These are phyloP conservation scores for Ophiorrhiza pumila DNA, from an alignment of 257 asterid genomes.

Conservation along the genomic window DNA sequence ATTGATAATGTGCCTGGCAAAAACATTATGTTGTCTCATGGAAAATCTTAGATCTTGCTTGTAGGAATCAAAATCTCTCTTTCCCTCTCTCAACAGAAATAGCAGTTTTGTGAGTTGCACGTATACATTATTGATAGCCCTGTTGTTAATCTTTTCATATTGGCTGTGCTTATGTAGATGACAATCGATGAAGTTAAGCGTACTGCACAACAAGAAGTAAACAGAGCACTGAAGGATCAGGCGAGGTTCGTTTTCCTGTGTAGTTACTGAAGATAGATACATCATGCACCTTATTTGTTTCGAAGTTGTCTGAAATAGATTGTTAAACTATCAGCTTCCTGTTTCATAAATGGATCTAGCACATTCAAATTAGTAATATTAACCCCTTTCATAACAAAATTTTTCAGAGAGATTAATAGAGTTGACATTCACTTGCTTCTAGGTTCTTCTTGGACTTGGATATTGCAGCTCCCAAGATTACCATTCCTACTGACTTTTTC, in stretches of 20 bases:
- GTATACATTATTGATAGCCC: background rate
- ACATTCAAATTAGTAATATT: background rate
- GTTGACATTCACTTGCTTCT: conserved; percentile 26
- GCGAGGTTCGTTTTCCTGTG: conserved; percentile 52
- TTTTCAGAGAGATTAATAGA: background rate
- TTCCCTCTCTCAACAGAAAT: background rate
- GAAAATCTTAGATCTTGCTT: background rate
- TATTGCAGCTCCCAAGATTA: conserved; percentile 97
- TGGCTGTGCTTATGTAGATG: conserved; percentile 43
- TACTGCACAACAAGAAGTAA: conserved; percentile 83
- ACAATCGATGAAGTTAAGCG: conserved; percentile 95
- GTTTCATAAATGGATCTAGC: background rate
- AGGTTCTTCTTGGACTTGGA: conserved; percentile 94
- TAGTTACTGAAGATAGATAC: background rate
- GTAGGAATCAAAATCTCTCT: background rate
- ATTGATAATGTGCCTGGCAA: background rate
- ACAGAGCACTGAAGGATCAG: conserved; percentile 75
- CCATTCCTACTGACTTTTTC: conserved; percentile 79
- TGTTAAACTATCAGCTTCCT: background rate
- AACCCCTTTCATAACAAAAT: background rate
- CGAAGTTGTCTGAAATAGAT: background rate
- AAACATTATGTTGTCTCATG: background rate
- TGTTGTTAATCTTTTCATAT: conserved; percentile 1
- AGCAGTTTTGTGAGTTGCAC: too few species aligned
- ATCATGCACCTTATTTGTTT: background rate